These are phyloP conservation scores for Yamadazyma friedrichii DNA, from an alignment of 1,139 yeast genomes.

Conservation along the genomic window DNA sequence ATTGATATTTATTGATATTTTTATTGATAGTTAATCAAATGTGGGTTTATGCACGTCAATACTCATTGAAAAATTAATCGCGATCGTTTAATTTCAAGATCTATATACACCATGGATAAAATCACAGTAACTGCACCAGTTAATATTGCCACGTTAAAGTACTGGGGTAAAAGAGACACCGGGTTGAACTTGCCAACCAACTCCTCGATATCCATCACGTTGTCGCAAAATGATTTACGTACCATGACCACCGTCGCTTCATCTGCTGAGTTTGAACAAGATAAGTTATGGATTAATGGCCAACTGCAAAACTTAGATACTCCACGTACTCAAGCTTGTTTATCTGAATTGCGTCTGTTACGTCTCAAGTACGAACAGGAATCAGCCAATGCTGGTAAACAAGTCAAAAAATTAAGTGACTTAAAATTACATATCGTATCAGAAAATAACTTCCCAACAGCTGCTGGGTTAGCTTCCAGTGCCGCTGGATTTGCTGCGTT, in stretches of 20 bases:
- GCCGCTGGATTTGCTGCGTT: conserved; percentile 95
- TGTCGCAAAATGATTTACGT: conserved; percentile 84
- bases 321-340: conserved; percentile 77
- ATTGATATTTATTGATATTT: too few species aligned
- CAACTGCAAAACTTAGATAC: conserved; percentile 60
- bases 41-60: background rate
- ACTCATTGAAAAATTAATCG: conserved; percentile 2
- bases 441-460: conserved; percentile 97
- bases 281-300: conserved; percentile 84
- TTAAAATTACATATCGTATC: conserved; percentile 80
- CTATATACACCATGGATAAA: conserved; percentile 28
- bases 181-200: conserved; percentile 89
- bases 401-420: conserved; percentile 59
- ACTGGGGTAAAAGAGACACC: conserved; percentile 97
- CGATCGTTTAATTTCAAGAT: conserved; percentile 1
- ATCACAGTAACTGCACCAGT: conserved; percentile 97
- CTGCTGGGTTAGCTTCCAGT: conserved; percentile 96
- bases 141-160: conserved; percentile 93
- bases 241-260: conserved; percentile 89
- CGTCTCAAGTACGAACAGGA: conserved; percentile 54
- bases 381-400: conserved; percentile 48
- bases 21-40: too few species aligned
- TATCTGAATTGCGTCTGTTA: conserved; percentile 68
- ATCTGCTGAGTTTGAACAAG: conserved; percentile 53
- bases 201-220: conserved; percentile 90